Evolutionary conservation across 768 basidiomycete species (phyloP), one percentile per base, ranked within the genome.

Genomic region (Udeniomyces megalosporus): DNA sequence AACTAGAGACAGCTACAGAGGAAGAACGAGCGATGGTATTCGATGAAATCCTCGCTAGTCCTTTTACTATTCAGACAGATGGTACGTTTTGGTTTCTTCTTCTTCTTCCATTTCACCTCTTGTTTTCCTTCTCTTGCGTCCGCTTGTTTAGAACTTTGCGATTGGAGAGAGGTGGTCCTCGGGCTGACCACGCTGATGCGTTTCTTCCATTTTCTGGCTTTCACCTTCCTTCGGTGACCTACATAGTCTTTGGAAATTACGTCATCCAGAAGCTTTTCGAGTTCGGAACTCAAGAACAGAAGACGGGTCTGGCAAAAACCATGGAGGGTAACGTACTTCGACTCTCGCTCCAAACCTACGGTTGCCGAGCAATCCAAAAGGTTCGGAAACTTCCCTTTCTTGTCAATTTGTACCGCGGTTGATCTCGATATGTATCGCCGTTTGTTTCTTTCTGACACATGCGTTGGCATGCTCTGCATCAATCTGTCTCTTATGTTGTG

Each of bases 181-280:
- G n/a, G n/a, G n/a, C n/a, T n/a, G 11, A 48, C n/a, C 11, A 48
- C n/a, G 12, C 6, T n/a, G 31, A 17, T 22, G 5, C 14, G 7
- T 34, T 14, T 15, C 32, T 58, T 31, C 3, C 26, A n/a, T n/a
- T n/a, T n/a, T n/a, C n/a, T n/a, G n/a, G n/a, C 50, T 14, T 24
- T 14, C 24, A 28, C 11, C 26, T 12, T 17, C 26, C 17, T 12
- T 14, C 50, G 12, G 11, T 52, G 11, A 11, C 17, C 26, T 17
- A 14, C 11, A 31, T n/a, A 55, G 59, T 65, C 1, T 97, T 93
- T 71, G 93, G 92, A 60, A 97, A 97, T 76, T 97, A 95, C 75
- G 86, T 88, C 58, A 82, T 93, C 65, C 93, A 97, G 73, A 93
- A 92, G 74, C 71, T 95, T 68, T 86, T 95, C 68, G 93, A 96